Conservation (phyloP, 1,139 yeast species). For the Nadsonia commutata region DNA sequence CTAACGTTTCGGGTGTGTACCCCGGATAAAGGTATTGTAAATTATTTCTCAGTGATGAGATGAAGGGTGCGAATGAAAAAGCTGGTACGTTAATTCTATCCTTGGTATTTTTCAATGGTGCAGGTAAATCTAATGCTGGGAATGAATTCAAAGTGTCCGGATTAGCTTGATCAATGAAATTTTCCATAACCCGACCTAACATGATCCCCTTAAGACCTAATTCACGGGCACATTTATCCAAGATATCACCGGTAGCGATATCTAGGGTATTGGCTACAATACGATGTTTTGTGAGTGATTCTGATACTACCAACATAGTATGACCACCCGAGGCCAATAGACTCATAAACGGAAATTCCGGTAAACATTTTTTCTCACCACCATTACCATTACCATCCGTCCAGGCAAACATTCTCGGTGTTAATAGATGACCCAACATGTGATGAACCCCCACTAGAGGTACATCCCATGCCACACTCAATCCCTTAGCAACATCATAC, state of each 20-base stretch:
- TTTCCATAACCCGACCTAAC: slow-evolving; percentile 75
- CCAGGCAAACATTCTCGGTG: slow-evolving; percentile 35
- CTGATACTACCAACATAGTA: slow-evolving; percentile 68
- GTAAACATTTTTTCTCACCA: slow-evolving; percentile 16
- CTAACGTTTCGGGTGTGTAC: not conserved
- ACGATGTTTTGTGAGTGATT: slow-evolving; percentile 46
- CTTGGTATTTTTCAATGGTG: not conserved
- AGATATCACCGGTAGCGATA: slow-evolving; percentile 85
- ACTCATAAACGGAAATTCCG: slow-evolving; percentile 59
- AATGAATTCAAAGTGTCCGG: not conserved
- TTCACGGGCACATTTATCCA: slow-evolving; percentile 85
- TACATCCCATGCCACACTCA: slow-evolving; percentile 57
- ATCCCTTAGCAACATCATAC: slow-evolving; percentile 71
- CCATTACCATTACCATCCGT: slow-evolving; percentile 19
- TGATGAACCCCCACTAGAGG: slow-evolving; percentile 90
- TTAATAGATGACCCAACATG: slow-evolving; percentile 81
- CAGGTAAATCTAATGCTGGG: not conserved
- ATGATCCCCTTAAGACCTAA: slow-evolving; percentile 68
- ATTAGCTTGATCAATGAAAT: slow-evolving; percentile 16
- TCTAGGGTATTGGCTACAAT: slow-evolving; percentile 66
- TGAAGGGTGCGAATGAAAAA: slow-evolving; percentile 61
- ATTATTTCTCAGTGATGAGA: slow-evolving; percentile 15
- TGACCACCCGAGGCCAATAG: slow-evolving; percentile 89
- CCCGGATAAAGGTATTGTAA: not conserved
- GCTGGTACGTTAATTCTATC: not conserved